Evolutionary conservation across 805 yeast species (phyloP).

Genomic region (Gaillardinia entomophila): DNA sequence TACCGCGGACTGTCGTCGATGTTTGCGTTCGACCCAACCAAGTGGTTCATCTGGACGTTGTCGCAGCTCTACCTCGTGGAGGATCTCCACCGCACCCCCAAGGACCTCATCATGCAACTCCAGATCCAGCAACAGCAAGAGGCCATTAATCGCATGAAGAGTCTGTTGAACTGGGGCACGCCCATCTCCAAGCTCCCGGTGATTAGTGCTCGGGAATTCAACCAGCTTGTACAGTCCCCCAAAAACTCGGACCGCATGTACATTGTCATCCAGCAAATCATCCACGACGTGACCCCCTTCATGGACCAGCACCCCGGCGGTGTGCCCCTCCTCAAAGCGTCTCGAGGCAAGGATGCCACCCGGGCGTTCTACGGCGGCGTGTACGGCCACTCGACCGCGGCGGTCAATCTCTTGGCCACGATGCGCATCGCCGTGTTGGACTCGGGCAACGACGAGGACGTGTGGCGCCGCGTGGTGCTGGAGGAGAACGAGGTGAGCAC

Average conservation of each 20-base stretch:
- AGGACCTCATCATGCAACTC: constrained; percentile 60
- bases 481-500: constrained; percentile 31
- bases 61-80: constrained; percentile 52
- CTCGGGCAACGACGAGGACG: constrained; percentile 74
- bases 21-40: constrained; percentile 84
- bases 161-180: constrained; percentile 88
- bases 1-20: constrained; percentile 69
- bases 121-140: constrained; percentile 66
- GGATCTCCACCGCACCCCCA: constrained; percentile 56
- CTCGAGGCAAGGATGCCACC: constrained; percentile 91
- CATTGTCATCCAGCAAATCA: constrained; percentile 83
- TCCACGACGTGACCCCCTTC: constrained; percentile 90
- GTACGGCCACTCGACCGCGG: constrained; percentile 89
- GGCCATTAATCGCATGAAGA: constrained; percentile 67
- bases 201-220: constrained; percentile 42
- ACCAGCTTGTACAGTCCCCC: constrained; percentile 29
- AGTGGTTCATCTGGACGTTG: constrained; percentile 57
- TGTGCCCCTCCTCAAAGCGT: constrained; percentile 63
- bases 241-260: constrained; percentile 47
- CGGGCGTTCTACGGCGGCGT: constrained; percentile 94
- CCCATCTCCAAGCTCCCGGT: constrained; percentile 85
- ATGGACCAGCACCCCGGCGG: constrained; percentile 96
- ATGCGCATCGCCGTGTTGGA: constrained; percentile 88
- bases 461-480: constrained; percentile 71
- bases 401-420: constrained; percentile 82